These are phyloP conservation scores for Rhodotorula mucilaginosa DNA, from an alignment of 1,284 basidiomycete species.

Conservation along the genomic window DNA sequence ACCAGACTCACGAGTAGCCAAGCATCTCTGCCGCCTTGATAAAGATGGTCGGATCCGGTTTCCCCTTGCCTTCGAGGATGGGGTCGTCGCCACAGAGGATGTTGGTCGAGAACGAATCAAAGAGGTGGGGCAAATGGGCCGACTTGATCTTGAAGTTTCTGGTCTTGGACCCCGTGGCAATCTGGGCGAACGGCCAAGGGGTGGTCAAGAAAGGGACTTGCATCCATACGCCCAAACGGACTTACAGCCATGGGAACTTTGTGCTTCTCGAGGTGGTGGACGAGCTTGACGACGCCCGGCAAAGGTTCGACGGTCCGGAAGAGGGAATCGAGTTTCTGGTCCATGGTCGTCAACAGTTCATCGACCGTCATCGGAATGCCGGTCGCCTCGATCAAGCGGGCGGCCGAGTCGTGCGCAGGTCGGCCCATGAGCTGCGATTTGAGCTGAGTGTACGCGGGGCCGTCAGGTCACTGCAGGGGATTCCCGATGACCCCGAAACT, in stretches of 20 bases:
- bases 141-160: slow-evolving; percentile 42
- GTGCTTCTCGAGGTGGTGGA: slow-evolving; percentile 41
- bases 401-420: slow-evolving; percentile 23
- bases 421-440: slow-evolving; percentile 34
- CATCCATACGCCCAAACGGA: too few relatives aligned
- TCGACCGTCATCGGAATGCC: slow-evolving; percentile 19
- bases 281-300: slow-evolving; percentile 43
- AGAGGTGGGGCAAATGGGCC: slow-evolving; percentile 37
- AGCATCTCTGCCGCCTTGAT: slow-evolving; percentile 42
- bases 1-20: slow-evolving; percentile 22
- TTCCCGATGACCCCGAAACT: not conserved
- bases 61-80: slow-evolving; percentile 35
- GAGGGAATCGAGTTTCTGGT: slow-evolving; percentile 9
- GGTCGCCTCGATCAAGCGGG: slow-evolving; percentile 25
- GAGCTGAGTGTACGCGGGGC: not conserved
- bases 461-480: not conserved
- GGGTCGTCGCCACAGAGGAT: slow-evolving; percentile 41
- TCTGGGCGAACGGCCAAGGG: slow-evolving; percentile 7
- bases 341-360: slow-evolving; percentile 19
- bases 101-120: slow-evolving; percentile 31
- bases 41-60: slow-evolving; percentile 43
- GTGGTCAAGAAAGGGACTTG: not conserved
- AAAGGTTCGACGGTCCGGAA: slow-evolving; percentile 35
- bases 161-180: slow-evolving; percentile 42
- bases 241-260: slow-evolving; percentile 40